These are phyloP conservation scores for Chamaenerion angustifolium DNA, from an alignment of 345 rosid genomes.

Conservation along the genomic window DNA sequence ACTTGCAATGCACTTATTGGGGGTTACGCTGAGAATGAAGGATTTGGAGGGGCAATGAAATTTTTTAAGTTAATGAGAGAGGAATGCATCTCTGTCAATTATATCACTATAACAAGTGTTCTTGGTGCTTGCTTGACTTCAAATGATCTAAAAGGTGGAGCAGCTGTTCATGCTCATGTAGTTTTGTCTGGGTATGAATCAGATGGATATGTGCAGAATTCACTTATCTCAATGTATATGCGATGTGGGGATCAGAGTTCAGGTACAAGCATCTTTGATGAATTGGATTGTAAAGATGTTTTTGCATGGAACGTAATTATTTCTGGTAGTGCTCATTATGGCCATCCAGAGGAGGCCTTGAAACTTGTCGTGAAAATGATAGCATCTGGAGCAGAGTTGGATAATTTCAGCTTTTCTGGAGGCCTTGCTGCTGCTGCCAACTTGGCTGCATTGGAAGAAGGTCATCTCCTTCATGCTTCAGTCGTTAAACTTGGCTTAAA, in stretches of 20 bases:
- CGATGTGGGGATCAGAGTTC: constrained; percentile 59
- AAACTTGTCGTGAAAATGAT: constrained; percentile 45
- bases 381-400: constrained; percentile 37
- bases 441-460: constrained; percentile 73
- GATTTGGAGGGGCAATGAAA: constrained; percentile 27
- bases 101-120: constrained; percentile 51
- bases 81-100: constrained; percentile 34
- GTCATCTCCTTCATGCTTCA: constrained; percentile 59
- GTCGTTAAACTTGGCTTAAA: constrained; percentile 55
- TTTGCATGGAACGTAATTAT: constrained; percentile 71
- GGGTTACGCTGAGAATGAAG: constrained; percentile 50
- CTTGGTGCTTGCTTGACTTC: constrained; percentile 54
- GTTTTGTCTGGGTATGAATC: constrained; percentile 49
- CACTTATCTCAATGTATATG: constrained; percentile 74
- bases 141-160: constrained; percentile 33
- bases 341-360: constrained; percentile 52
- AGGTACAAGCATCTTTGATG: constrained; percentile 36
- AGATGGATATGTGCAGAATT: constrained; percentile 40
- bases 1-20: constrained; percentile 88
- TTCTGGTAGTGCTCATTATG: constrained; percentile 60
- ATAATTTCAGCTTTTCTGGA: constrained; percentile 65
- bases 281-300: constrained; percentile 26
- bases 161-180: constrained; percentile 45
- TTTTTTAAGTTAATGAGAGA: constrained; percentile 46
- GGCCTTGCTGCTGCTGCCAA: constrained; percentile 71